phyloP scores from a whole-genome alignment of 768 basidiomycete species.

The Russula dissimulans region DNA sequence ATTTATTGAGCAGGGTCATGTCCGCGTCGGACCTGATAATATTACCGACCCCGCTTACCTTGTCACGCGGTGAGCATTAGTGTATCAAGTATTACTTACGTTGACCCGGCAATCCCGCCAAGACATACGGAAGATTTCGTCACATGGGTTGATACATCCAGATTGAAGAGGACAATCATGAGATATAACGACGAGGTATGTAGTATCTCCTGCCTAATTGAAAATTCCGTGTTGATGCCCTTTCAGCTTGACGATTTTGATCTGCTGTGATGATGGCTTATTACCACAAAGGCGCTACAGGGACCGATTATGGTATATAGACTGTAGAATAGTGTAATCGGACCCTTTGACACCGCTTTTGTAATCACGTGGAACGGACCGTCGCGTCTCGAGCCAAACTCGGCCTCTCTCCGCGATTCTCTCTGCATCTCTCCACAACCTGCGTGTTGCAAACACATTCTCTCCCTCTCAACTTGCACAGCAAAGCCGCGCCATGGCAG shows the following conservation, averaged over 20 bases:
- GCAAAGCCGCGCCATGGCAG: conserved; percentile 43
- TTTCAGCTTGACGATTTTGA: conserved; percentile 90
- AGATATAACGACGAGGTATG: conserved; percentile 90
- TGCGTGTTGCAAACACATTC: neutral
- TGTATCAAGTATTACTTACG: conserved; percentile 5
- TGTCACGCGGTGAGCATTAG: conserved; percentile 60
- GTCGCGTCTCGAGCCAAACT: conserved; percentile 9
- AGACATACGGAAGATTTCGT: conserved; percentile 99
- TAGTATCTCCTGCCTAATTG: neutral
- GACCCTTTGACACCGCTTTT: neutral
- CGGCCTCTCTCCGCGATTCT: neutral
- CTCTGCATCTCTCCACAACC: neutral
- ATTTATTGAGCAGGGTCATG: conserved; percentile 97
- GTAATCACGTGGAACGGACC: neutral
- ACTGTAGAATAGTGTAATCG: neutral
- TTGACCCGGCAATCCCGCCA: neutral
- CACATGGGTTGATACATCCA: conserved; percentile 98
- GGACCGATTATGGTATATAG: neutral
- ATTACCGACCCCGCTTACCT: conserved; percentile 95
- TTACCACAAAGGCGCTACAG: neutral
- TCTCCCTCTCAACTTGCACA: conserved; percentile 1
- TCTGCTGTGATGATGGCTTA: conserved; percentile 41
- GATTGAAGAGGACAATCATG: conserved; percentile 93
- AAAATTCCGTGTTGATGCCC: conserved; percentile 18
- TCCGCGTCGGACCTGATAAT: conserved; percentile 92